Conservation (phyloP, 306 rosid genomes). For the Delonix regia region DNA sequence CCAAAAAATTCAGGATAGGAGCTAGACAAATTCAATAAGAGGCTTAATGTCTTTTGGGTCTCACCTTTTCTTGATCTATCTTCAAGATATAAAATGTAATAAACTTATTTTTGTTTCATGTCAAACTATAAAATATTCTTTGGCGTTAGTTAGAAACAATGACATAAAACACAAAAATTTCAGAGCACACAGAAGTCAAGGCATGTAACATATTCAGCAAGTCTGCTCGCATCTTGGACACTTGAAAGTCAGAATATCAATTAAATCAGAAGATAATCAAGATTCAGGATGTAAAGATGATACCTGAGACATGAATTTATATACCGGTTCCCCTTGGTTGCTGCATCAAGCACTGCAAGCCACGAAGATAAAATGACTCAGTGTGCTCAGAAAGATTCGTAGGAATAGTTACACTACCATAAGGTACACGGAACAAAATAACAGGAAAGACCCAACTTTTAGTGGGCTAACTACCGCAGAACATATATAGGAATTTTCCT, state of each 20-base stretch:
- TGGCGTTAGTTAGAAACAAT: background rate
- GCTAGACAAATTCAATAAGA: background rate
- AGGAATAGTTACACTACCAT: background rate
- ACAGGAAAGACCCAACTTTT: background rate
- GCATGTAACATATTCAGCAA: background rate
- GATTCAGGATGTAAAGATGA: background rate
- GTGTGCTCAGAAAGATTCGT: background rate
- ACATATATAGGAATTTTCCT: background rate
- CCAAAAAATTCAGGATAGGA: constrained; percentile 4
- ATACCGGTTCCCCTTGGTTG: constrained; percentile 80
- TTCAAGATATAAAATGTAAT: background rate
- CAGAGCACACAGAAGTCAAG: background rate
- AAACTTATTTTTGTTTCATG: background rate
- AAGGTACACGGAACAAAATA: background rate
- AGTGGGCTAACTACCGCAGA: background rate
- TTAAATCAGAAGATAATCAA: background rate
- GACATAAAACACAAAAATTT: background rate
- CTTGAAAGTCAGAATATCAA: background rate
- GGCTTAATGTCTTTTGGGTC: background rate
- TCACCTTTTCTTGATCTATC: background rate
- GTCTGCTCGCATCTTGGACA: background rate
- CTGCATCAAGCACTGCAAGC: constrained; percentile 78
- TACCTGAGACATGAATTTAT: constrained; percentile 92
- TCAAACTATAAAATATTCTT: background rate
- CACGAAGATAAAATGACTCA: constrained; percentile 1